Conservation (phyloP, 2,329 filamentous ascomycete genomes). For the Pestalotiopsis sp. region DNA sequence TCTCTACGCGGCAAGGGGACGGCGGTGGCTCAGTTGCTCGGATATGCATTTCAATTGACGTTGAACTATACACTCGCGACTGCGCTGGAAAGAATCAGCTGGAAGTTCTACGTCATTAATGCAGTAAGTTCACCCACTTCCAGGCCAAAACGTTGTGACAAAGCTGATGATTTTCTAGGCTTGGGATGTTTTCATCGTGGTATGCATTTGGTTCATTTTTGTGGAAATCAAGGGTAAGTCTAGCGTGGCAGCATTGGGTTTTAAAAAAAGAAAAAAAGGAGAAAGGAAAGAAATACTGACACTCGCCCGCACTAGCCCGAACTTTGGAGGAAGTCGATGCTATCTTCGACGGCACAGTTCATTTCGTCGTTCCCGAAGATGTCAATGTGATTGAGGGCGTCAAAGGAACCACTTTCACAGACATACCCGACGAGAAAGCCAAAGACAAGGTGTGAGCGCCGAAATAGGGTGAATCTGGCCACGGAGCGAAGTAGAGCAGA, state of each 20-base stretch:
- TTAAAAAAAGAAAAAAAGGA: too few species aligned
- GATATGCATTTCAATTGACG: background rate
- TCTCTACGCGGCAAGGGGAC: background rate
- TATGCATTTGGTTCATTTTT: background rate
- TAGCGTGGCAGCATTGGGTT: background rate
- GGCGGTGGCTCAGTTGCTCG: background rate
- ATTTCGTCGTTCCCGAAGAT: background rate
- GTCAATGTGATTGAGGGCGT: background rate
- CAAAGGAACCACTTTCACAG: background rate
- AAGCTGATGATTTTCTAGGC: background rate
- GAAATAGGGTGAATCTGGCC: too few species aligned
- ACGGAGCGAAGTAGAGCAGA: too few species aligned
- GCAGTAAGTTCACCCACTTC: background rate
- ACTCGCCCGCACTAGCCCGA: background rate
- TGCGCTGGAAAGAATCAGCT: background rate
- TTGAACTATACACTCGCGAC: constrained; percentile 3
- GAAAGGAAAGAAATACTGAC: background rate
- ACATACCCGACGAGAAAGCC: background rate
- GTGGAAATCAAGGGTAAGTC: background rate
- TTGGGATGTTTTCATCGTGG: background rate
- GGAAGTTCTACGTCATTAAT: constrained; percentile 8
- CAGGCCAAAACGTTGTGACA: background rate
- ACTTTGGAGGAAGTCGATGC: background rate
- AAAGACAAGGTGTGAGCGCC: background rate
- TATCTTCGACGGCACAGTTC: background rate